Base-by-base conservation (phyloP, 192 early-diverging fungal species). In the Backusella australiensis region DNA sequence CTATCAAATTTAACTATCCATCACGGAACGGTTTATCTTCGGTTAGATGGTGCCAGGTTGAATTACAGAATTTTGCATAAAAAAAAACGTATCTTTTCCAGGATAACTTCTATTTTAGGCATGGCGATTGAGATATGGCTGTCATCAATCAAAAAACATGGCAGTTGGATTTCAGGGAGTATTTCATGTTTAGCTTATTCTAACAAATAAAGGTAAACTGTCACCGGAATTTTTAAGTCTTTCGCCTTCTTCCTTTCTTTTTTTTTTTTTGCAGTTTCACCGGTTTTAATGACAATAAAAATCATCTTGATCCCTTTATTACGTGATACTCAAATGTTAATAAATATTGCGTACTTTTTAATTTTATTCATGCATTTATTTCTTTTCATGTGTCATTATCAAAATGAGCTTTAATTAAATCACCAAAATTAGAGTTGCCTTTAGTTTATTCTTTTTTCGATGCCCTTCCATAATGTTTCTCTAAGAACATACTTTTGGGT, bases 401-500 rank as follows among this genome's bases (percentile, higher is more conserved):
- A 59, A 21, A 59, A 59, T 26, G 21, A 29, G 29, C 11, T 26
- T 44, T 63, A 29, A 63, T 29, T 63, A 63, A 56, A 26, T 29
- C 7, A 26, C 4, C 15, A 9, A 63, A 29, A 56, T 3, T 9
- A 21, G 53, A 9, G 7, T 63, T 29, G 56, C 15, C 5, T 68
- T 32, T 71, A 71, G 14, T 71, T 71, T 29, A 71, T 26, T 32
- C 39, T 44, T 19, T 71, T 71, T 12, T 36, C 39, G 3, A 42
- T 44, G 6, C 39, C 69, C 29, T 77, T 77, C 76, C 76, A 77
- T 34, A 77, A 65, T 6, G 49, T 26, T 12, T 77, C 69, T 32
- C 76, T 36, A 19, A 77, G 42, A 0, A 72, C 34, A 42, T 23
- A 77, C n/a, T 77, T 77, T 39, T 77, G 76, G 26, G 71, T 41